Base-by-base conservation (phyloP, 116 monocot species). In the Cymodocea nodosa region DNA sequence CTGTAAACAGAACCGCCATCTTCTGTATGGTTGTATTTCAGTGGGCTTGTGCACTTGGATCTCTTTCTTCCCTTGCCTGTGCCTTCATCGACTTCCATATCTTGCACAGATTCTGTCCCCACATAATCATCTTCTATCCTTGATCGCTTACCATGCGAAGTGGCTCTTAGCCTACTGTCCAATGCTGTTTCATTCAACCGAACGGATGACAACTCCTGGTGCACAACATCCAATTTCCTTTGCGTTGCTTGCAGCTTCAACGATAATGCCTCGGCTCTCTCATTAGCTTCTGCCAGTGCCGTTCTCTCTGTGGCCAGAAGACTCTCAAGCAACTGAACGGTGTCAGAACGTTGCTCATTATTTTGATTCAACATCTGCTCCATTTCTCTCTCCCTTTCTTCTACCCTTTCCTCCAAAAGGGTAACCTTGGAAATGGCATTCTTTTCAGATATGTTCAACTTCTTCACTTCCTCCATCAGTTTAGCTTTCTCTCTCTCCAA, bases 221-320 rank as follows among this genome's bases (percentile, higher is more conserved):
- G 95, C 30, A 88, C 76, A 19, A 71, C 40, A 63, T 97, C 95
- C 0, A 97, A 63, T 71, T 88, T 97, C 22, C 85, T 76, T 74
- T 97, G 95, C 58, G 95, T 85, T 49, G 85, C 67, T 75, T 97
- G 95, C 50, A 97, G 72, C 71, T 97, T 85, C 36, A 97, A 66
- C 0, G 95, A 97, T 24, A 97, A 58, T 5, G 77, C 81, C 37
- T 97, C 91, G 18, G 95, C 95, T 66, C 95, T 80, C 52, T 52
- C 74, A 61, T 81, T 90, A 6, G 88, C 95, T 72, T 97, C 95
- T 10, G 85, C 68, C 76, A 81, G 70, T 44, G 95, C 85, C 19
- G 71, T 71, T 54, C 95, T 80, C 70, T 97, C 95, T 16, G 95
- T 79, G 15, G 77, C 81, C 70, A 97, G 67, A 56, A 97, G 84